Conservation (phyloP, 331 rosid genomes). For the Spiraea crenata region DNA sequence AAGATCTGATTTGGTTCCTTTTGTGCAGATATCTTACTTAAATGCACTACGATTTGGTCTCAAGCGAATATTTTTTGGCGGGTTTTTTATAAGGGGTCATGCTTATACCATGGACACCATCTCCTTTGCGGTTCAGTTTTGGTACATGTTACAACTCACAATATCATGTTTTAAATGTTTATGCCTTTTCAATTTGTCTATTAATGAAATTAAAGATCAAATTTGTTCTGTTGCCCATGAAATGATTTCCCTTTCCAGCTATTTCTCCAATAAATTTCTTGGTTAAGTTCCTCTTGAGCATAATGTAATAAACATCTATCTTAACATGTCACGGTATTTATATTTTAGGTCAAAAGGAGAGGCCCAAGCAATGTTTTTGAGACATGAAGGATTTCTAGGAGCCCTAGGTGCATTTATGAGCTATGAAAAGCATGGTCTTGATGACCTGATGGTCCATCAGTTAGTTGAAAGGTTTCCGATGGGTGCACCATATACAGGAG, state of each 20-base stretch:
- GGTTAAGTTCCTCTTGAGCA: not conserved
- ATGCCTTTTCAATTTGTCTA: not conserved
- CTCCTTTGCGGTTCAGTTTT: constrained; percentile 88
- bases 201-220: not conserved
- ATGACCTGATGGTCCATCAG: constrained; percentile 89
- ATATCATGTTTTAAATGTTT: not conserved
- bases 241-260: not conserved
- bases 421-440: constrained; percentile 91
- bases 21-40: constrained; percentile 72
- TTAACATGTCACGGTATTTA: constrained; percentile 18
- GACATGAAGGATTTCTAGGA: constrained; percentile 93
- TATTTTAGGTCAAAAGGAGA: constrained; percentile 76
- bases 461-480: constrained; percentile 88
- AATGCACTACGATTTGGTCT: constrained; percentile 82
- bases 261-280: constrained; percentile 1
- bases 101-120: constrained; percentile 96
- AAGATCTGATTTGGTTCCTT: constrained; percentile 21
- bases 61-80: constrained; percentile 88
- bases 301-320: constrained; percentile 4
- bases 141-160: constrained; percentile 41
- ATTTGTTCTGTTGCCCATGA: not conserved
- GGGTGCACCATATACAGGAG: constrained; percentile 94
- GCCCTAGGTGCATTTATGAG: constrained; percentile 94
- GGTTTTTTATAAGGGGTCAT: constrained; percentile 93
- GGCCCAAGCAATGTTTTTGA: constrained; percentile 89